phyloP scores from a whole-genome alignment of 2,329 filamentous ascomycete species.

The Calonectria leucothoes region DNA sequence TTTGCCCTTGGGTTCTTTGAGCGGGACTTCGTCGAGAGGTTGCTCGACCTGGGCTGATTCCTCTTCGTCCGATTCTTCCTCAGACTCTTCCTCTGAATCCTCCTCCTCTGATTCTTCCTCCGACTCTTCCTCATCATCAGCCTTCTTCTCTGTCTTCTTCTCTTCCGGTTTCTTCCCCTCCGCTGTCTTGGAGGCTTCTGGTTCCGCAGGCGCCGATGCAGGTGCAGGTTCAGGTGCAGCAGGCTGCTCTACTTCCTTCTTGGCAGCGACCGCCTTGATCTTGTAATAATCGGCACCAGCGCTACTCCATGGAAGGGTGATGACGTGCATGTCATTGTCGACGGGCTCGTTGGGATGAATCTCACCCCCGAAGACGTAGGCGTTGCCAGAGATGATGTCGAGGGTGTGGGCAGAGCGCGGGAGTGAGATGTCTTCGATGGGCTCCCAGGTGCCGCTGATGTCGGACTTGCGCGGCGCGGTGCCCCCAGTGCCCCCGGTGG shows the following conservation, averaged over 20 bases:
- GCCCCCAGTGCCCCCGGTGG: constrained; percentile 17
- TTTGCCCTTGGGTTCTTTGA: constrained; percentile 55
- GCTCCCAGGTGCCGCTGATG: constrained; percentile 71
- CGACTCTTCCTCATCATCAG: constrained; percentile 42
- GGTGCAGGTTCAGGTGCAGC: neutral
- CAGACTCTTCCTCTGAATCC: constrained; percentile 25
- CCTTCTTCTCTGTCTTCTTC: constrained; percentile 24
- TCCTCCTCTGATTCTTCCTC: constrained; percentile 20
- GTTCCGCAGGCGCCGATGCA: constrained; percentile 17
- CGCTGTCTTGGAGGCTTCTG: constrained; percentile 23
- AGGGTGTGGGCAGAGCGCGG: constrained; percentile 81
- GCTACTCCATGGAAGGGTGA: constrained; percentile 70
- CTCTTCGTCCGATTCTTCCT: constrained; percentile 27
- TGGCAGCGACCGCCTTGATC: constrained; percentile 62
- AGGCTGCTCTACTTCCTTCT: constrained; percentile 39
- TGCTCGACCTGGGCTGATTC: constrained; percentile 41
- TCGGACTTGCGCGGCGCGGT: constrained; percentile 39
- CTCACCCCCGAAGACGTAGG: constrained; percentile 84
- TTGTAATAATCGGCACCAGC: constrained; percentile 70
- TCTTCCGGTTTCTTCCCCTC: constrained; percentile 20
- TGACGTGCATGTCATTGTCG: constrained; percentile 78
- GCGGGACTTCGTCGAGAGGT: constrained; percentile 56
- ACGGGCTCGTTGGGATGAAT: constrained; percentile 72
- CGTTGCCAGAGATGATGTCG: constrained; percentile 65
- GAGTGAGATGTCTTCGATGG: constrained; percentile 64